A percentile compares a stretch with the other conserved stretches of the same genome.
Conservation (phyloP, 2,329 filamentous ascomycete genomes). For the Albophoma yamanashiensis region DNA sequence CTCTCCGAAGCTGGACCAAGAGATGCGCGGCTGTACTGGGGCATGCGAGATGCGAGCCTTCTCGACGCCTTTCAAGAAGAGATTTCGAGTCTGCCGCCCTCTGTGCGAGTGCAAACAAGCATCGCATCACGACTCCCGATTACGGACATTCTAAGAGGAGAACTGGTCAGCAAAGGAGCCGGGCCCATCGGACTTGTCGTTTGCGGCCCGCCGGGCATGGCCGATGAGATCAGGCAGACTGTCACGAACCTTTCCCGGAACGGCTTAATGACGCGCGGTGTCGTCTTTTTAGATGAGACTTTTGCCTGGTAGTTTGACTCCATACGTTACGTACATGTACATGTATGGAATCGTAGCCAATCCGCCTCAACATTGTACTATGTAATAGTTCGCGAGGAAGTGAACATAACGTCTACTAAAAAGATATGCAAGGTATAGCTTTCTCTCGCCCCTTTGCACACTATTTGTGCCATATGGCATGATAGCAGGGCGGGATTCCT, state of each 20-base stretch:
- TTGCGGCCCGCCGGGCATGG: neutral
- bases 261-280: neutral
- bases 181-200: neutral
- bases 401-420: too few species aligned
- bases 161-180: neutral
- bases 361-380: too few species aligned
- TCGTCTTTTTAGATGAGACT: neutral
- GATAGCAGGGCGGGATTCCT: too few species aligned
- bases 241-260: neutral
- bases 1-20: neutral
- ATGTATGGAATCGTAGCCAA: too few species aligned
- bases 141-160: neutral
- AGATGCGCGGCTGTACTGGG: neutral
- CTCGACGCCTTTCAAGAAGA: neutral
- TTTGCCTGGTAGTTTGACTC: neutral
- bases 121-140: neutral
- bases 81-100: neutral
- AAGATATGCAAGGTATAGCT: too few species aligned
- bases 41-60: neutral
- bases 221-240: neutral
- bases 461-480: too few species aligned
- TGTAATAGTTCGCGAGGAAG: too few species aligned
- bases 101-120: neutral
- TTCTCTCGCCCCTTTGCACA: too few species aligned
- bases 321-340: too few species aligned